A percentile compares a stretch with the other conserved stretches of the same genome.
phyloP scores from a whole-genome alignment of 129 eudicot species.

The Centella asiatica region DNA sequence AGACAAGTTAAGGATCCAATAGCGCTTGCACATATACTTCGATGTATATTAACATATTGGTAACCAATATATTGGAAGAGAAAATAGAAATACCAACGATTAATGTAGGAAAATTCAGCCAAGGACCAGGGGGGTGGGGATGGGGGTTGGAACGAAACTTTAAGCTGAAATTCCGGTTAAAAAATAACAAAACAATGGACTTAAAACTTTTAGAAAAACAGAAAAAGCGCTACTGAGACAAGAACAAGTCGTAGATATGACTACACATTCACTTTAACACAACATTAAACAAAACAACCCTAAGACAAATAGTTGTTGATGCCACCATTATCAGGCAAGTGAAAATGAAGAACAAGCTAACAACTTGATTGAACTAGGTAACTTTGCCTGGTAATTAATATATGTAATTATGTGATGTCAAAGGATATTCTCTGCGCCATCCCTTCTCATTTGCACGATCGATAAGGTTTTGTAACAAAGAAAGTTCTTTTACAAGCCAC shows the following conservation, averaged over 20 bases:
- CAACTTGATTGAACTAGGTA: not conserved
- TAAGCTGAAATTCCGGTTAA: not conserved
- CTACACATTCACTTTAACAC: not conserved
- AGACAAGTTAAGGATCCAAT: conserved; percentile 35
- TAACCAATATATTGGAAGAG: not conserved
- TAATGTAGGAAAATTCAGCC: too few relatives aligned
- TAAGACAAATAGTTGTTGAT: conserved; percentile 1
- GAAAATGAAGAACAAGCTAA: not conserved
- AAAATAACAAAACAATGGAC: not conserved
- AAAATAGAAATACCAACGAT: not conserved
- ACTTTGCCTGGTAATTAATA: not conserved
- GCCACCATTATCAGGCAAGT: not conserved
- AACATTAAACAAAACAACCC: not conserved
- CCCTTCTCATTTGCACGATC: conserved; percentile 97
- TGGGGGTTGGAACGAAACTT: too few relatives aligned
- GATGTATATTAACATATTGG: not conserved
- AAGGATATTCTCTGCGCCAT: conserved; percentile 93
- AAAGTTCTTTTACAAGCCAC: conserved; percentile 69
- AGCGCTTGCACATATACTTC: not conserved
- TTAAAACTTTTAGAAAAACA: not conserved
- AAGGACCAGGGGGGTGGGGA: too few relatives aligned
- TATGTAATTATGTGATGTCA: not conserved
- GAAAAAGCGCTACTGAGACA: not conserved
- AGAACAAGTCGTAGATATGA: not conserved
- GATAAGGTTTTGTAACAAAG: conserved; percentile 50